Evolutionary conservation across 1,284 basidiomycete species (phyloP).

Genomic region (Butyriboletus appendiculatus): DNA sequence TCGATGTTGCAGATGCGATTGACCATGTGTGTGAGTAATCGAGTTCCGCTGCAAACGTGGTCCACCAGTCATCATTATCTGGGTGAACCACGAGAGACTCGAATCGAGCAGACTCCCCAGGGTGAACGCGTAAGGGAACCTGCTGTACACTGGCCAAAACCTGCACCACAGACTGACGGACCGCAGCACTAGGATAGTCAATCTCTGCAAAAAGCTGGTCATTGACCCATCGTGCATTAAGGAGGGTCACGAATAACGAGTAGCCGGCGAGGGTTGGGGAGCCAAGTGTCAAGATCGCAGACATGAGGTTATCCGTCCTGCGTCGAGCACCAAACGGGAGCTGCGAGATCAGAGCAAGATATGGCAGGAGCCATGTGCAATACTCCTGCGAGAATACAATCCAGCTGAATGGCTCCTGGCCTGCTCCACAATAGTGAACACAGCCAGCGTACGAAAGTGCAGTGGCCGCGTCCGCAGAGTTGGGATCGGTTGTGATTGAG

Average conservation of each 20-base stretch:
- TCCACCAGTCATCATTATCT: slow-evolving; percentile 37
- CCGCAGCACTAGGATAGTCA: slow-evolving; percentile 16
- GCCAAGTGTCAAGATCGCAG: slow-evolving; percentile 34
- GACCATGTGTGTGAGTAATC: slow-evolving; percentile 39
- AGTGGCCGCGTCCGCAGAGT: not conserved
- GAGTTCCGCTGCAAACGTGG: slow-evolving; percentile 20
- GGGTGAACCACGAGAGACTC: slow-evolving; percentile 35
- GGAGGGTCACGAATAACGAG: slow-evolving; percentile 34
- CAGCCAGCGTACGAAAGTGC: slow-evolving; percentile 34
- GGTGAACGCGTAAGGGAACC: slow-evolving; percentile 31
- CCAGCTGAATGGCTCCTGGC: slow-evolving; percentile 39
- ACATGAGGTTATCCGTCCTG: slow-evolving; percentile 32
- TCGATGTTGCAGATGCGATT: slow-evolving; percentile 40
- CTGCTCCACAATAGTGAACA: slow-evolving; percentile 31
- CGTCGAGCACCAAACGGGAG: slow-evolving; percentile 41
- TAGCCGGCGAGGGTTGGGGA: slow-evolving; percentile 37
- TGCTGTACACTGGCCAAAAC: slow-evolving; percentile 33
- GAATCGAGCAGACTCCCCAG: slow-evolving; percentile 23
- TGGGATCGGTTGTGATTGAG: not conserved
- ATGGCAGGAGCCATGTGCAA: slow-evolving; percentile 46
- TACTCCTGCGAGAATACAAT: slow-evolving; percentile 41
- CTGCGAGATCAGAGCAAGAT: slow-evolving; percentile 44
- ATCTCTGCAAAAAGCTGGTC: slow-evolving; percentile 22
- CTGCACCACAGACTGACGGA: slow-evolving; percentile 20
- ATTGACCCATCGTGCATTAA: slow-evolving; percentile 35